A percentile compares a stretch with the other conserved stretches of the same genome.
phyloP scores from a whole-genome alignment of 768 basidiomycete genomes.

The Tricholomella constricta region DNA sequence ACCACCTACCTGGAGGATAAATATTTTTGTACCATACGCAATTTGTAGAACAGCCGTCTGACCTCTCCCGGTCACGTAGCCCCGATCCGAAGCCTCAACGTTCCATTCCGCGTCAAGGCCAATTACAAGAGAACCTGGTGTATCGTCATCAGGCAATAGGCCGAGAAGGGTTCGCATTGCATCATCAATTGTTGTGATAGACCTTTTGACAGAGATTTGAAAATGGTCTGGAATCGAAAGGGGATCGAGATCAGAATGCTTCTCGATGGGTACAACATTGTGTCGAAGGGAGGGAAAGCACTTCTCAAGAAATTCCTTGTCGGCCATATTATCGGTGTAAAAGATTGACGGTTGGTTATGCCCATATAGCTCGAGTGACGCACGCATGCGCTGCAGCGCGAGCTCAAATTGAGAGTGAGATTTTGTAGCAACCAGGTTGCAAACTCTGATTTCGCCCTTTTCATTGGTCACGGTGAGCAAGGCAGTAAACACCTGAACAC shows the following conservation, averaged over 20 bases:
- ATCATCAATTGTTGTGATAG: conserved; percentile 16
- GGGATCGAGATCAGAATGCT: conserved; percentile 16
- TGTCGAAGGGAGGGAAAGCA: conserved; percentile 17
- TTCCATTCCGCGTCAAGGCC: conserved; percentile 29
- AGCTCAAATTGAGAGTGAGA: conserved; percentile 31
- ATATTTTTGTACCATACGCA: conserved; percentile 21
- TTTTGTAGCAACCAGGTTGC: conserved; percentile 30
- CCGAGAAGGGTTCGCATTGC: conserved; percentile 20
- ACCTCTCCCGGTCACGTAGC: conserved; percentile 14
- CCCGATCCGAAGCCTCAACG: conserved; percentile 20
- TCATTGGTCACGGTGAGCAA: conserved; percentile 30
- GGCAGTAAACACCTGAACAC: conserved; percentile 25
- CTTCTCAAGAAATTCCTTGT: conserved; percentile 20
- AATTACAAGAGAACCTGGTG: conserved; percentile 12
- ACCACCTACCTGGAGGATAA: conserved; percentile 18
- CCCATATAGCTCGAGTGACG: conserved; percentile 29
- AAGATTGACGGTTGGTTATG: conserved; percentile 22
- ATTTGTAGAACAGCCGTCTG: conserved; percentile 25
- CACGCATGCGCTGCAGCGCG: conserved; percentile 21
- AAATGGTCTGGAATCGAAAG: conserved; percentile 19
- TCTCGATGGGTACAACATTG: conserved; percentile 21
- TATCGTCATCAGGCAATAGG: conserved; percentile 16
- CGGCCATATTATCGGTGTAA: conserved; percentile 33
- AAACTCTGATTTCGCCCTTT: conserved; percentile 25
- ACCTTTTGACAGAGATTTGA: conserved; percentile 12